Evolutionary conservation across 2,329 filamentous ascomycete species (phyloP).

Genomic region (Gremmenia infestans): DNA sequence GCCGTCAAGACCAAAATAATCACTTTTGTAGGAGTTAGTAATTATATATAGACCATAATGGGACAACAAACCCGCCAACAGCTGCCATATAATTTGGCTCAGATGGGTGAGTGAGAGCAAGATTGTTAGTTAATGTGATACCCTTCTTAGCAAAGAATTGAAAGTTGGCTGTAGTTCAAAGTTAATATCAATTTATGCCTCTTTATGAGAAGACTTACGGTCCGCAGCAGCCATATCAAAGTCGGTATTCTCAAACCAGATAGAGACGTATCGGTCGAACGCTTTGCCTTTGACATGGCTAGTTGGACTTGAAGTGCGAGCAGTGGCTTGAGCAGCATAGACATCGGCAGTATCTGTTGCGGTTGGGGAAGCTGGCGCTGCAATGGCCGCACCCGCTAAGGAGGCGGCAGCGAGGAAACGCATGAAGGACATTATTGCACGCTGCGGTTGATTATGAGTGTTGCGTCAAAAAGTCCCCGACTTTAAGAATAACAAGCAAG

Average conservation of each 20-base stretch:
- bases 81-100: conserved; percentile 72
- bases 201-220: conserved; percentile 37
- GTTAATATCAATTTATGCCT: conserved; percentile 25
- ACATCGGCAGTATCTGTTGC: conserved; percentile 48
- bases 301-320: conserved; percentile 54
- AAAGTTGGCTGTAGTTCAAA: conserved; percentile 43
- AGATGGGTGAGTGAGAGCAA: conserved; percentile 64
- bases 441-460: too few species aligned
- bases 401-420: conserved; percentile 23
- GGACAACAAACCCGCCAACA: conserved; percentile 46
- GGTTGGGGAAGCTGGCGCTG: conserved; percentile 33
- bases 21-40: neutral
- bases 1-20: conserved; percentile 9
- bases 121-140: conserved; percentile 55
- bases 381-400: conserved; percentile 27
- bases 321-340: conserved; percentile 53
- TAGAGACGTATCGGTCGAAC: conserved; percentile 66
- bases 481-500: neutral
- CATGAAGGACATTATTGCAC: conserved; percentile 14
- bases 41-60: conserved; percentile 4
- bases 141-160: conserved; percentile 55
- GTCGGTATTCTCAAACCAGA: conserved; percentile 76
- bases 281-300: conserved; percentile 63
- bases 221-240: conserved; percentile 61
- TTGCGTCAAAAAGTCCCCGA: too few species aligned